Base-by-base conservation (phyloP, 2,329 filamentous ascomycete genomes). In the Elsinoe necatrix region DNA sequence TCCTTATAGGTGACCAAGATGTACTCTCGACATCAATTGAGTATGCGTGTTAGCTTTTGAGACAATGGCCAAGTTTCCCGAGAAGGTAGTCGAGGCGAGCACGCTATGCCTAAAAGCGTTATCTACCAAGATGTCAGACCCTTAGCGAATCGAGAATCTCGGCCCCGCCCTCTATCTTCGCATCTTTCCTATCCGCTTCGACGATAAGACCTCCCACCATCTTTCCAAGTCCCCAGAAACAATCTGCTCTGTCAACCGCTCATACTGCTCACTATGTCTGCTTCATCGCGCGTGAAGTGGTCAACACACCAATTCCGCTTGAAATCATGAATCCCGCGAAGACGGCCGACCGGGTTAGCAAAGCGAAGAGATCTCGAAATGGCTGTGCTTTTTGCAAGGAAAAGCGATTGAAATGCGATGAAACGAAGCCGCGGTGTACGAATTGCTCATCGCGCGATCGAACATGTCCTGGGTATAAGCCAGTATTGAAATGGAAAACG, bases 401-500 rank as follows among this genome's bases (percentile, higher is more conserved):
- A 23, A 62, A 61, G 56, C 59, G 61, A 41, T 31, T 65, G 54
- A 75, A 75, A 64, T 76, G 73, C 55, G 73, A 75, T 56, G 73
- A 75, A 60, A 71, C 69, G 11, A 68, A 69, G 21, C 71, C 71
- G 14, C 63, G 64, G 6, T 77, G 75, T 60, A 63, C 69, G 29
- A 73, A 75, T 57, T 77, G 75, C 63, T 67, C 68, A 51, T 72
- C 70, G 54, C 68, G 71, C 25, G 71, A 71, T 29, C 66, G 71
- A n/a, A 59, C 67, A 23, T 77, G 75, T 59, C 74, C 75, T 29
- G 75, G 74, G 4, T 77, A 75, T 52, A 70, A 71, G 61, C 73
- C 75, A 63, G 71, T 70, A 51, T 62, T 77, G 43, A 73, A 74
- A 52, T 77, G 75, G 75, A 75, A 72, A 8, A 73, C 71, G 47